Evolutionary conservation across 2,329 filamentous ascomycete genomes (phyloP).

Genomic region (Tolypocladium tundrense): DNA sequence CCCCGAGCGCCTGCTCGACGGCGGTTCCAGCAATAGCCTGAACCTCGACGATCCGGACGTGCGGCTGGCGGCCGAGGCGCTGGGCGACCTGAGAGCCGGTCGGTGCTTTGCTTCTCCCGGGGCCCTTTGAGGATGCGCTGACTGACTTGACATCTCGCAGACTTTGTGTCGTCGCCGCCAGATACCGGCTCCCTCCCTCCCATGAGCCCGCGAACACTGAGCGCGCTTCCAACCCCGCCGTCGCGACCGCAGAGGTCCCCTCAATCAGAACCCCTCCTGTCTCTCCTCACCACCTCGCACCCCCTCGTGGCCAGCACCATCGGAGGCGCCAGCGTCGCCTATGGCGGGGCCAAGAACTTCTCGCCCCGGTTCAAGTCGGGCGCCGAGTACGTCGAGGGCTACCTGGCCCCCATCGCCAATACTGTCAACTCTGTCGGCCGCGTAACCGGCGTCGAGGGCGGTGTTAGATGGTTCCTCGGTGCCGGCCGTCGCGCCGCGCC

Average conservation of each 20-base stretch:
- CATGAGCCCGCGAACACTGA: slow-evolving; percentile 17
- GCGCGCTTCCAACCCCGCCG: slow-evolving; percentile 1
- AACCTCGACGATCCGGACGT: slow-evolving; percentile 58
- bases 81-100: slow-evolving; percentile 68
- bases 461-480: slow-evolving; percentile 74
- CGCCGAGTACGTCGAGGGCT: slow-evolving; percentile 83
- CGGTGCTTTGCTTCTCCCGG: slow-evolving; percentile 16
- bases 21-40: slow-evolving; percentile 35
- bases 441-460: slow-evolving; percentile 78
- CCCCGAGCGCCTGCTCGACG: slow-evolving; percentile 33
- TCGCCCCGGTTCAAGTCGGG: slow-evolving; percentile 82
- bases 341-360: slow-evolving; percentile 80
- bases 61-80: slow-evolving; percentile 61
- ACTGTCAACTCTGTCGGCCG: slow-evolving; percentile 77
- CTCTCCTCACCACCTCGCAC: slow-evolving; percentile 79
- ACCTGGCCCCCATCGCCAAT: slow-evolving; percentile 75
- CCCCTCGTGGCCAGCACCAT: slow-evolving; percentile 79
- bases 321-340: slow-evolving; percentile 73
- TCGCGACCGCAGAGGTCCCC: slow-evolving; percentile 21
- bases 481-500: slow-evolving; percentile 39
- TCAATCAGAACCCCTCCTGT: slow-evolving; percentile 69
- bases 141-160: slow-evolving; percentile 22
- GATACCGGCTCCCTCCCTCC: slow-evolving; percentile 31
- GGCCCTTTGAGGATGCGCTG: not conserved
- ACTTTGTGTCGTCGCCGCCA: slow-evolving; percentile 57